These are phyloP conservation scores for Malassezia dermatis DNA, from an alignment of 1,284 basidiomycete genomes.

Conservation along the genomic window DNA sequence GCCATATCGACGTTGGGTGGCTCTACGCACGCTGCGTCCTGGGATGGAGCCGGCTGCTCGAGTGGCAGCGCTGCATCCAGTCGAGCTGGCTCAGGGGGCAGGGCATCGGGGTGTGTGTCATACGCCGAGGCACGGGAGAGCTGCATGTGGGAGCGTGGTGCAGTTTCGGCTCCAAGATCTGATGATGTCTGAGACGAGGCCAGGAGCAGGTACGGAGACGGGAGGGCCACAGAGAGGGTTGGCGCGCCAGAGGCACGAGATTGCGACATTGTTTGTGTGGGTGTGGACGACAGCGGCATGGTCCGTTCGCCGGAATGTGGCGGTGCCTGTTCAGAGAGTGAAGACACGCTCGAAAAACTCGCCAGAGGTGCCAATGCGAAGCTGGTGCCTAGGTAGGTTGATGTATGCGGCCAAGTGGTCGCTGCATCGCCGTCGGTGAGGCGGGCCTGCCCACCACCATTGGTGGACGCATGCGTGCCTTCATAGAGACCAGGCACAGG, in stretches of 20 bases:
- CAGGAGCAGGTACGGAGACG: not conserved
- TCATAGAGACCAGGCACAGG: not conserved
- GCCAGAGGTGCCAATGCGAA: conserved; percentile 3
- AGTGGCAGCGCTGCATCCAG: not conserved
- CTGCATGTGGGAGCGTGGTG: no score
- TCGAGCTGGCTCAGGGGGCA: not conserved
- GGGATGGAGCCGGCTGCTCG: not conserved
- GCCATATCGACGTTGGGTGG: not conserved
- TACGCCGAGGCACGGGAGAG: not conserved
- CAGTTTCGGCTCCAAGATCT: not conserved
- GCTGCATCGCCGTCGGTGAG: not conserved
- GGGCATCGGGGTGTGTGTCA: not conserved
- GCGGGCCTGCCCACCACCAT: not conserved
- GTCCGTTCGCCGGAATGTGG: not conserved
- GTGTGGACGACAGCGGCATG: not conserved
- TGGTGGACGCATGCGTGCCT: not conserved
- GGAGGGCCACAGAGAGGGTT: not conserved
- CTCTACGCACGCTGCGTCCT: not conserved
- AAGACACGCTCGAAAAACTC: not conserved
- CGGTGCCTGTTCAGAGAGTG: not conserved
- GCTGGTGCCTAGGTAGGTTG: conserved; percentile 1
- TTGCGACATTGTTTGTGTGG: not conserved
- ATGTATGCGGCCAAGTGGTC: not conserved
- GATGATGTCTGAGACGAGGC: not conserved
- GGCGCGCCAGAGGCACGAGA: not conserved